These are phyloP conservation scores for Rhodotorula sp. DNA, from an alignment of 1,284 basidiomycete genomes.

Conservation along the genomic window DNA sequence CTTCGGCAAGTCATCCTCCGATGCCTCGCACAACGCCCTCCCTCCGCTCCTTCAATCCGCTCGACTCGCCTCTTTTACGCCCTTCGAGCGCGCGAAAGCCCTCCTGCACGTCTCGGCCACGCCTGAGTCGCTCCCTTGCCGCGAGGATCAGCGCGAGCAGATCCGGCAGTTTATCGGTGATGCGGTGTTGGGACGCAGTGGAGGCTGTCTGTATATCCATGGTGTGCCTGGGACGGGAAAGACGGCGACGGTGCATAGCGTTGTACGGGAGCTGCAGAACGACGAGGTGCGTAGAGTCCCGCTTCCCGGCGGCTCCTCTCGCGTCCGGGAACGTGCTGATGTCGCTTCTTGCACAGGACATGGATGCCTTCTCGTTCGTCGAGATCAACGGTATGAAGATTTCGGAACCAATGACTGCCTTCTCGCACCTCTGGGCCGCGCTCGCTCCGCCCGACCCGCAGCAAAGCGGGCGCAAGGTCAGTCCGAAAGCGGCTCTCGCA, in stretches of 20 bases:
- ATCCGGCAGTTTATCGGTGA: constrained; percentile 78
- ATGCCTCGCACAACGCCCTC: constrained; percentile 12
- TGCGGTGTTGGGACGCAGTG: constrained; percentile 84
- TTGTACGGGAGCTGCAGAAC: constrained; percentile 80
- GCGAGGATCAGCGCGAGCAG: constrained; percentile 79
- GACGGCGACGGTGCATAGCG: constrained; percentile 93
- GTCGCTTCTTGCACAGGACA: constrained; percentile 60
- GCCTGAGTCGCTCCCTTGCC: constrained; percentile 84
- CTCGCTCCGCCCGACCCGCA: constrained; percentile 50
- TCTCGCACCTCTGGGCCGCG: constrained; percentile 83
- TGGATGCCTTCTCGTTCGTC: constrained; percentile 89
- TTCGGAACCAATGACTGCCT: constrained; percentile 82
- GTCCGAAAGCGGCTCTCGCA: constrained; percentile 40
- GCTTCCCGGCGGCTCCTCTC: neutral
- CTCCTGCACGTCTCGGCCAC: constrained; percentile 89
- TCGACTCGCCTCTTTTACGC: constrained; percentile 24
- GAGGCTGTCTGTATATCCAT: constrained; percentile 94
- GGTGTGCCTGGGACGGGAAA: constrained; percentile 98
- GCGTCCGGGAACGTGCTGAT: too few species aligned
- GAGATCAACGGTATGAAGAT: constrained; percentile 97
- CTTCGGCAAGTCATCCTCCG: neutral
- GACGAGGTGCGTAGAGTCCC: constrained; percentile 63
- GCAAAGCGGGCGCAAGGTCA: constrained; percentile 12
- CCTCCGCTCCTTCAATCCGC: constrained; percentile 29
- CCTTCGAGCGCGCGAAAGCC: constrained; percentile 43